Conservation (phyloP, 768 basidiomycete genomes). For the Mycena floridula region DNA sequence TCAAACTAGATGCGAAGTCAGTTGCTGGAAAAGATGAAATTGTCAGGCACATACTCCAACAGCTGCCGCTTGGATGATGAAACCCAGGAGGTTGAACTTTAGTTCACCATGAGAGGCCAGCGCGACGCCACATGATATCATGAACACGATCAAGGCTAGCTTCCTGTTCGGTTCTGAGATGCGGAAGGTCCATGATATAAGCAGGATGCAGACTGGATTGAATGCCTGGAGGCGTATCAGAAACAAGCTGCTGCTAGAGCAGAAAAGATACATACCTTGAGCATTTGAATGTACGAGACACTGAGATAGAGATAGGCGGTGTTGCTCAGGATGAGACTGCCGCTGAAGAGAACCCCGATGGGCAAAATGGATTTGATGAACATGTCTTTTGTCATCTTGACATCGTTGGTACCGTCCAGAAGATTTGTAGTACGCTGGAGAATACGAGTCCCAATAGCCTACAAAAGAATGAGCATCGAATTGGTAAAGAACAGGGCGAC, state of each 20-base stretch:
- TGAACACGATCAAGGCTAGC: slow-evolving; percentile 54
- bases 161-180: slow-evolving; percentile 59
- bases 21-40: slow-evolving; percentile 1
- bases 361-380: slow-evolving; percentile 86
- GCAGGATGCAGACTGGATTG: slow-evolving; percentile 55
- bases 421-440: slow-evolving; percentile 77
- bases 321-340: slow-evolving; percentile 85
- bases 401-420: slow-evolving; percentile 72
- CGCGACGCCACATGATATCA: slow-evolving; percentile 72
- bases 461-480: neutral
- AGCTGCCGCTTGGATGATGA: slow-evolving; percentile 81
- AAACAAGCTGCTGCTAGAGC: neutral
- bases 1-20: slow-evolving; percentile 59
- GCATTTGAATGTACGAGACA: slow-evolving; percentile 96
- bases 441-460: slow-evolving; percentile 82
- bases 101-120: slow-evolving; percentile 88
- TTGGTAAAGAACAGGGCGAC: slow-evolving; percentile 11
- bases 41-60: slow-evolving; percentile 55
- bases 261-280: slow-evolving; percentile 48
- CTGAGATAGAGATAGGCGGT: slow-evolving; percentile 88
- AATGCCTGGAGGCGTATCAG: slow-evolving; percentile 26
- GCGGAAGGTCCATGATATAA: slow-evolving; percentile 65
- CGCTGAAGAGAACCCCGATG: slow-evolving; percentile 91
- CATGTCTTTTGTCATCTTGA: slow-evolving; percentile 72
- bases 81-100: slow-evolving; percentile 79